Conservation (phyloP, 441 rosid species). For the Pelargonium australe region DNA sequence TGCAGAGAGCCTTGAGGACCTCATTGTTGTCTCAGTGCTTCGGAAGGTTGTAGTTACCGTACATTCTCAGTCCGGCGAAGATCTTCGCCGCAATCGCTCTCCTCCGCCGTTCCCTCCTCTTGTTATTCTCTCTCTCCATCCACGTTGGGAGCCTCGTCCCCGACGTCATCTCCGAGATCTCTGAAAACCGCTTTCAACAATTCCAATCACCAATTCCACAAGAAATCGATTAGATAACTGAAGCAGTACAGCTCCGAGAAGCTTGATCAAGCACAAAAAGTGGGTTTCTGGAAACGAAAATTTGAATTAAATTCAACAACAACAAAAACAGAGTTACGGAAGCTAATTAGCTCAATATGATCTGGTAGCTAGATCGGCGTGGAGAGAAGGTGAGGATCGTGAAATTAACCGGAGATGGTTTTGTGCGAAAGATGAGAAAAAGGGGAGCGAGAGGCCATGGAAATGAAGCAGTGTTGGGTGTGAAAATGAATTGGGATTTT, state of each 20-base stretch:
- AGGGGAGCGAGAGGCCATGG: background rate
- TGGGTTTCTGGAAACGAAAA: background rate
- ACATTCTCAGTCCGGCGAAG: constrained; percentile 57
- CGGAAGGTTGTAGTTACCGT: constrained; percentile 65
- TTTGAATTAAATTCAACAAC: background rate
- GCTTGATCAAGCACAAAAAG: too few species aligned
- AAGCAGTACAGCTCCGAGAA: too few species aligned
- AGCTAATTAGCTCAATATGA: background rate
- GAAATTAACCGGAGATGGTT: background rate
- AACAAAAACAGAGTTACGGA: background rate
- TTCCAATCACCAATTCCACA: too few species aligned
- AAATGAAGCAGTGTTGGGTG: background rate
- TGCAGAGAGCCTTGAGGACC: constrained; percentile 65
- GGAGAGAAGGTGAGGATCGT: background rate
- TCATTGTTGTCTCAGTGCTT: constrained; percentile 75
- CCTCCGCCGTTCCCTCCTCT: constrained; percentile 63
- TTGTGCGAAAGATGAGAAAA: background rate
- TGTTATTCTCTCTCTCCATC: constrained; percentile 70
- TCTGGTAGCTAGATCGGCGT: background rate
- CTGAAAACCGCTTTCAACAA: too few species aligned
- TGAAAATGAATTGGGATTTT: background rate
- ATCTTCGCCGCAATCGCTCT: constrained; percentile 82
- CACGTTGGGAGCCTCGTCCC: constrained; percentile 56
- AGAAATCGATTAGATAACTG: too few species aligned
- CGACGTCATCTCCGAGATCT: constrained; percentile 32